Conservation (phyloP, 192 early-diverging fungal genomes). For the Haplosporangium gracile region DNA sequence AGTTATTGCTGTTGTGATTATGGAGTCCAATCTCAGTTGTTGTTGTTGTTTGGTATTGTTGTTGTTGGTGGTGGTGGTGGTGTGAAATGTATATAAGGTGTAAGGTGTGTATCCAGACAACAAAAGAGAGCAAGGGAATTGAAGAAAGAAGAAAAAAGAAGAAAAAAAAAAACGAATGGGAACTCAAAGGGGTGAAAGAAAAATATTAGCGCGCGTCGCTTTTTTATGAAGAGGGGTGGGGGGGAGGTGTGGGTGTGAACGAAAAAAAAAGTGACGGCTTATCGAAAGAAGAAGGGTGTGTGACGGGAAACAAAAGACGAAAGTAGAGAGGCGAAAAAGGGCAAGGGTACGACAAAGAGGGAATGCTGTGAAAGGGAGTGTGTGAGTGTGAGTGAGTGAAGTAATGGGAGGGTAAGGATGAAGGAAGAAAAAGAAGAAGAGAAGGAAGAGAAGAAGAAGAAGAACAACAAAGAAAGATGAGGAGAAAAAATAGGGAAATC, state of each 20-base stretch:
- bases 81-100: background rate
- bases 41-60: no score
- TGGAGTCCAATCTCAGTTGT: background rate
- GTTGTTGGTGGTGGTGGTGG: no score
- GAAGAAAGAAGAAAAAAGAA: background rate
- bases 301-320: background rate
- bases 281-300: no score
- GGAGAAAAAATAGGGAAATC: background rate
- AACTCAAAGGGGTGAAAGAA: background rate
- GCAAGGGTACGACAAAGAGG: background rate
- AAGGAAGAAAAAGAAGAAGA: background rate
- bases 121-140: background rate
- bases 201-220: background rate
- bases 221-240: background rate
- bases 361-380: background rate
- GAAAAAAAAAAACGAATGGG: background rate
- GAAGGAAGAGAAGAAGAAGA: background rate
- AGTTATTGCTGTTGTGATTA: background rate
- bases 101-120: background rate
- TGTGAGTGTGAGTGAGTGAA: background rate
- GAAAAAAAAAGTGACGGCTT: background rate
- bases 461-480: slow-evolving; percentile 2
- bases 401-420: background rate
- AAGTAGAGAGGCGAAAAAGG: background rate
- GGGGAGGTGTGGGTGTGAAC: background rate